Evolutionary conservation across 805 yeast genomes (phyloP), one percentile per base, ranked within the genome.

Genomic region (Sugiyamaella qingdaonensis): DNA sequence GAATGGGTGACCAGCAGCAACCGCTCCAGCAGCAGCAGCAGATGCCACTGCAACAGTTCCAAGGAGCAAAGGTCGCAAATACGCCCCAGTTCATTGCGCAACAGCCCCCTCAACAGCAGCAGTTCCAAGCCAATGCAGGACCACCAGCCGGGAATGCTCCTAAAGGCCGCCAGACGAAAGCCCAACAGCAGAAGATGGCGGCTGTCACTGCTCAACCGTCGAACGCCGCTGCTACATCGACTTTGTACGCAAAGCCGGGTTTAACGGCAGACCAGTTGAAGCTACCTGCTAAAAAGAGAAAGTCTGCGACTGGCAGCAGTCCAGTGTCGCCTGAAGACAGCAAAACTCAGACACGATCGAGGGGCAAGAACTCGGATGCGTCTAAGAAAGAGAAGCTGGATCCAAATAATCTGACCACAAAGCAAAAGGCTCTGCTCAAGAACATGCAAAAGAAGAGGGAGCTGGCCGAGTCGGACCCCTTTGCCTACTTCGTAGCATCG

Each of bases 401-500:
- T 29, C 51, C 53, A 3, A 52, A 48, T 18, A 43, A 37, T 33
- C 31, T 51, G 36, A 51, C 54, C n/a, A 49, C 54, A 4, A 47
- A 48, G 37, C 58, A 56, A 34, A 49, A 36, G 49, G 34, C 19
- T 9, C 14, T 50, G 16, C 32, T 49, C 13, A 54, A 55, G 32
- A 46, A 32, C 27, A 27, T 56, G 35, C 57, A 59, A 44, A 58
- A 57, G 52, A 62, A 64, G 54, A 58, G 60, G 47, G 65, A 61
- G 54, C 54, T 68, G 36, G 60, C 70, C 1, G 51, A 60, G 13
- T 54, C 64, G n/a, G 66, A 67, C 39, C 67, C 70, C 3, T 46
- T 63, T 39, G 60, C 62, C 31, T 69, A 61, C 54, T 64, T 67
- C 49, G 49, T 68, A 33, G 57, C 71, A 4, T 60, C 66, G 18